phyloP scores from a whole-genome alignment of 192 early-diverging fungal genomes.

The Phycomyces nitens region DNA sequence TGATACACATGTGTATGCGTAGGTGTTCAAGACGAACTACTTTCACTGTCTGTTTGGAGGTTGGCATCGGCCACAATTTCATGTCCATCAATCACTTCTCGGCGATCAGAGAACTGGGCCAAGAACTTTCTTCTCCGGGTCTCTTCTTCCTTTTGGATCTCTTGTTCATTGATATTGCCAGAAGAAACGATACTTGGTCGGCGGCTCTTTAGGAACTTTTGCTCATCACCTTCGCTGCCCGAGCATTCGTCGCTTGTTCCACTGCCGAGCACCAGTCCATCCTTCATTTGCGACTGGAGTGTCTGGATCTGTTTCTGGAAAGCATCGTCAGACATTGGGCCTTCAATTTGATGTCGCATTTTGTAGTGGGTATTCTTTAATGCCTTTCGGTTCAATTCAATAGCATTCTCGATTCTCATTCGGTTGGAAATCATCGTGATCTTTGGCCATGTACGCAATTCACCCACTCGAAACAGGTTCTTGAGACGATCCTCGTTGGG shows the following conservation, averaged over 20 bases:
- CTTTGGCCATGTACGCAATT: constrained; percentile 70
- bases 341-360: neutral
- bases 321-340: neutral
- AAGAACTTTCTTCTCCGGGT: constrained; percentile 14
- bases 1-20: no score
- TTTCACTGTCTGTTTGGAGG: no score
- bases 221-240: constrained; percentile 1
- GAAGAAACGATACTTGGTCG: constrained; percentile 5
- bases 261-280: no score
- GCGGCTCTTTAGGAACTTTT: neutral
- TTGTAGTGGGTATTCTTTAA: neutral
- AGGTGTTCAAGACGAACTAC: no score
- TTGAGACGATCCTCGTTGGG: constrained; percentile 53
- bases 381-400: constrained; percentile 41
- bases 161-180: constrained; percentile 1
- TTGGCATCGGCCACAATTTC: neutral
- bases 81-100: constrained; percentile 11
- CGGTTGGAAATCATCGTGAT: constrained; percentile 74
- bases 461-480: constrained; percentile 57
- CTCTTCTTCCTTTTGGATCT: neutral
- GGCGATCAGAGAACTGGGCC: constrained; percentile 20
- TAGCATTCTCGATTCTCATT: constrained; percentile 69
- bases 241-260: neutral
- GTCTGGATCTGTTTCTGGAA: neutral
- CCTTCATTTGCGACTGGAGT: neutral